A percentile compares a stretch with the other conserved stretches of the same genome.
Conservation (phyloP, 108 stramenopile genomes). For the Stephanodiscus minutulus region DNA sequence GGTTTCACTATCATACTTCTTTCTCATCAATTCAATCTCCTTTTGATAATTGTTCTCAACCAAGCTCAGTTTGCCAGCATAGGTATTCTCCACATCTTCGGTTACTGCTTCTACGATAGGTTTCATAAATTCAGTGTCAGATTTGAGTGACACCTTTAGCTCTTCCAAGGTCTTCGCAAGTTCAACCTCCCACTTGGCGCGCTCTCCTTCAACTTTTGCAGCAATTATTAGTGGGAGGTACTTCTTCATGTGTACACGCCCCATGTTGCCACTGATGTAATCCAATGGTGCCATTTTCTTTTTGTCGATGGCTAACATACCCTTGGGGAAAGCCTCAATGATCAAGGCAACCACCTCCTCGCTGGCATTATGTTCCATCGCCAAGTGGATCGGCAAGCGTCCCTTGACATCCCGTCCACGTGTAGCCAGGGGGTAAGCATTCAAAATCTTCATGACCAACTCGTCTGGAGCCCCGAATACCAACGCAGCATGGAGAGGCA, state of each 20-base stretch:
- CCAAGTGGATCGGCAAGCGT: conserved; percentile 42
- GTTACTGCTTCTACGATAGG: conserved; percentile 18
- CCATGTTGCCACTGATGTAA: conserved; percentile 33
- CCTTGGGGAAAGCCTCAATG: conserved; percentile 42
- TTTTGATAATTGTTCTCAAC: conserved; percentile 28
- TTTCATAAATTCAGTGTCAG: conserved; percentile 25
- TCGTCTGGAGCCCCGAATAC: conserved; percentile 42
- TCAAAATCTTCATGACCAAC: conserved; percentile 33
- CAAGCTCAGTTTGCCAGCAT: conserved; percentile 9
- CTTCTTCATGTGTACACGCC: conserved; percentile 16
- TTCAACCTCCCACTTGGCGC: conserved; percentile 31
- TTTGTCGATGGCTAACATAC: conserved; percentile 41
- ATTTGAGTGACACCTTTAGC: conserved; percentile 23
- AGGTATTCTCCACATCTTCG: conserved; percentile 14
- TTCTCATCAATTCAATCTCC: conserved; percentile 36
- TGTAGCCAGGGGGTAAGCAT: conserved; percentile 42
- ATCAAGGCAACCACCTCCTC: conserved; percentile 22
- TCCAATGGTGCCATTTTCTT: conserved; percentile 38
- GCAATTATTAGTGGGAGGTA: conserved; percentile 25
- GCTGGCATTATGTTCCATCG: conserved; percentile 37
- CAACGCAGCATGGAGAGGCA: conserved; percentile 49
- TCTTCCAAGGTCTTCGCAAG: conserved; percentile 9
- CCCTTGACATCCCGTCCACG: conserved; percentile 44
- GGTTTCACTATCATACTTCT: conserved; percentile 40
- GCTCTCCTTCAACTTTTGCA: conserved; percentile 43